Conservation (phyloP, 106 monocot species). For the Alisma plantagoaquatica region DNA sequence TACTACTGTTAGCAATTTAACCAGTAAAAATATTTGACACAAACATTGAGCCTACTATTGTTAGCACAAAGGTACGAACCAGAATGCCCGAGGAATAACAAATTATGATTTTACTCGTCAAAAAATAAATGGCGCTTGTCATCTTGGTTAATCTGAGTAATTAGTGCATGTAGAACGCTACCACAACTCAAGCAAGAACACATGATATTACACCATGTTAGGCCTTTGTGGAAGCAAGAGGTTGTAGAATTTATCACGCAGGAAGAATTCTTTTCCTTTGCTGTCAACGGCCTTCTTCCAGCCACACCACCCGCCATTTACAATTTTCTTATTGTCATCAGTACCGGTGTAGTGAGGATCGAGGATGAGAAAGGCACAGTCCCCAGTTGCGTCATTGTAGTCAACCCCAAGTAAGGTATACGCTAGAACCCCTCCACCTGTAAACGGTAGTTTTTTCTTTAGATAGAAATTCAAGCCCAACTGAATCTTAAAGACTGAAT, state of each 20-base stretch:
- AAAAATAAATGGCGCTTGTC: no score
- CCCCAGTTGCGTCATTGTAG: constrained; percentile 73
- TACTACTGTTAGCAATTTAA: no score
- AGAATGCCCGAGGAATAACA: no score
- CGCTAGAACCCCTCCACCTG: constrained; percentile 95
- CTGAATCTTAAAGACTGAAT: not conserved
- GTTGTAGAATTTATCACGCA: constrained; percentile 94
- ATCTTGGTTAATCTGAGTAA: no score
- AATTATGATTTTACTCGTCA: no score
- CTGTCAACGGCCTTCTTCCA: constrained; percentile 94
- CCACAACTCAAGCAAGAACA: no score
- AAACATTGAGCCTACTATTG: no score
- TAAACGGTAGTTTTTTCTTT: not conserved
- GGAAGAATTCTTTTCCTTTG: constrained; percentile 84
- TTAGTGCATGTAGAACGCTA: no score
- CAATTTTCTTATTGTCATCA: constrained; percentile 82
- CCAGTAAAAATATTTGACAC: no score
- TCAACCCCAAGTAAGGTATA: constrained; percentile 91
- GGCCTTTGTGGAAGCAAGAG: constrained; percentile 96
- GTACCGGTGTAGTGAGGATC: constrained; percentile 92
- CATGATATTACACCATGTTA: constrained; percentile 59
- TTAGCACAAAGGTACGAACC: no score
- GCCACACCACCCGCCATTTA: constrained; percentile 86
- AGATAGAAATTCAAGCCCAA: not conserved
- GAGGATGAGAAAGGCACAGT: constrained; percentile 96